Base-by-base conservation (phyloP, 2,329 filamentous ascomycete genomes). In the Neofusicoccum parvum region DNA sequence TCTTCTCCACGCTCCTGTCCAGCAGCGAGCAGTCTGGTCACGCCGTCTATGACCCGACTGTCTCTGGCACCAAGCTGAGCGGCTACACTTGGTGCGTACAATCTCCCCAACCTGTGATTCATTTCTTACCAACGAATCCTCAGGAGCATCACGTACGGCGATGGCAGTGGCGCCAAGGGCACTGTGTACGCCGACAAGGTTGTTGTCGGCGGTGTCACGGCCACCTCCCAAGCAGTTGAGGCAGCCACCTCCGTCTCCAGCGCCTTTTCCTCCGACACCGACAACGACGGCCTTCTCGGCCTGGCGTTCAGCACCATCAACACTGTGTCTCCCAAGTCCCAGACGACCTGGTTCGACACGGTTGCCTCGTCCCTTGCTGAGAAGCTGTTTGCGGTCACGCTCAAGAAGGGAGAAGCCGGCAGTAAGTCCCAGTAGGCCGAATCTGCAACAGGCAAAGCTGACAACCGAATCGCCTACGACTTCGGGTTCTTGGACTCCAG, bases 171-270 rank as follows among this genome's bases (percentile, higher is more conserved):
- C 45, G 89, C 89, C 17, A 80, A 76, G 51, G 90, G 90, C 48
- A 83, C 84, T 56, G 89, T 92, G 64, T 90, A 89, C 76, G 82
- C 80, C 36, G 90, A 92, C 74, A 85, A 81, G 54, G 89, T 91
- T 48, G 79, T 80, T 23, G 82, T 92, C 32, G 88, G 87, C 51
- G 80, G 80, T 36, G 84, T 89, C 2, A 85, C 80, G 34, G 87
- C 88, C 39, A 81, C 81, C 2, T 73, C 76, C 2, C 89, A 92
- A 75, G 87, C 88, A 9, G 85, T 92, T 11, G 87, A 91, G 75
- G 85, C 88, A 39, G 89, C 90, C 14, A 80, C 80, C 3, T 79
- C 81, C 0, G 83, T 91, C 48, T 89, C 87, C 12, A 66, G 75
- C 1, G 69, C 80, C 46, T 88, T 89, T 76, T 70, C 76, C 5